phyloP scores from a whole-genome alignment of 2,329 filamentous ascomycete genomes.

The Incumbomyces delicatus region DNA sequence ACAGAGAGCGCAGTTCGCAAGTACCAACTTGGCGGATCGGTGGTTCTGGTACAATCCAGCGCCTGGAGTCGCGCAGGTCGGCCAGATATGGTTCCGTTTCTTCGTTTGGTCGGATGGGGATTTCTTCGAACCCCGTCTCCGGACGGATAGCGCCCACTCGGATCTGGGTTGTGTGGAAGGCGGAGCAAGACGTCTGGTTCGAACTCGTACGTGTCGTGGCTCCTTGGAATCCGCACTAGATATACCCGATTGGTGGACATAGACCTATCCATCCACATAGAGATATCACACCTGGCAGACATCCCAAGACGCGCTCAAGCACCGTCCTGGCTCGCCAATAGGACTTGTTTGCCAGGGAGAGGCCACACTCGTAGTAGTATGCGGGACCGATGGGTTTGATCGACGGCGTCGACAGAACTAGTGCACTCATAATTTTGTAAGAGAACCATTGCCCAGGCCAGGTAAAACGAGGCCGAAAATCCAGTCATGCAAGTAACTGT shows the following conservation, averaged over 20 bases:
- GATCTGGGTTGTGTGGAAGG: not conserved
- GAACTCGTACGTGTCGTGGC: no score
- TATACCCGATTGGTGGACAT: constrained; percentile 5
- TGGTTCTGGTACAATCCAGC: not conserved
- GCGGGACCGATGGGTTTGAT: not conserved
- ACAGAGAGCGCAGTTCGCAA: not conserved
- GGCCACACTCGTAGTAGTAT: constrained; percentile 9
- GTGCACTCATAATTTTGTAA: not conserved
- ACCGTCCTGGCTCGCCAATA: constrained; percentile 18
- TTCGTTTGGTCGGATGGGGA: not conserved
- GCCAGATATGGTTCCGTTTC: not conserved
- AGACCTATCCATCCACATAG: constrained; percentile 19
- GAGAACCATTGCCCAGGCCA: not conserved
- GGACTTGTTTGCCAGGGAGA: constrained; percentile 11
- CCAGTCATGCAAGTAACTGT: constrained; percentile 10
- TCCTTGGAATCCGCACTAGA: no score
- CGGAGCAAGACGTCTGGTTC: not conserved
- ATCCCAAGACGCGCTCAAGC: constrained; percentile 17
- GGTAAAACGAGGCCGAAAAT: constrained; percentile 9
- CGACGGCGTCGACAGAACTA: not conserved
- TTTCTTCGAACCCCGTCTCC: constrained; percentile 5
- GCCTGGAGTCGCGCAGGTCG: not conserved
- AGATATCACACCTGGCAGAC: constrained; percentile 6
- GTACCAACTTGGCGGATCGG: not conserved
- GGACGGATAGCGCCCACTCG: not conserved